Conservation (phyloP, 108 stramenopile genomes). For the Skeletonema marinoi region DNA sequence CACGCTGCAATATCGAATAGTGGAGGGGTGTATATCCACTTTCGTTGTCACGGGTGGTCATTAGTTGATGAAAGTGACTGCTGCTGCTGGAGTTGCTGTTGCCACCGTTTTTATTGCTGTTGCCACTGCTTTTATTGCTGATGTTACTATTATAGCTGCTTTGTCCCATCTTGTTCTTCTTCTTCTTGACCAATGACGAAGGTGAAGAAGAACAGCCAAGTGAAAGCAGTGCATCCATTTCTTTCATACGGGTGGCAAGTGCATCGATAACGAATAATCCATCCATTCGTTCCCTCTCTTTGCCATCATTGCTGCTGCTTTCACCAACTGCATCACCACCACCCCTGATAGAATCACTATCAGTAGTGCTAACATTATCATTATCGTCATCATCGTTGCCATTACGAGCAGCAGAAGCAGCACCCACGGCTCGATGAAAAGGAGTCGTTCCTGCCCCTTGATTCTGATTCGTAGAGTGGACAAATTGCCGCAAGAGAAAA, state of each 20-base stretch:
- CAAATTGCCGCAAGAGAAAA: too few relatives aligned
- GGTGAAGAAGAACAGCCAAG: too few relatives aligned
- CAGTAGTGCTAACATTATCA: too few relatives aligned
- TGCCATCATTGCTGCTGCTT: too few relatives aligned
- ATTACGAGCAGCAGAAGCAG: too few relatives aligned
- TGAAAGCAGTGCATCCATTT: not conserved
- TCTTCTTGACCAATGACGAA: too few relatives aligned
- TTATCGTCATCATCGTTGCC: too few relatives aligned
- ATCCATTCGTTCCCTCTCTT: not conserved
- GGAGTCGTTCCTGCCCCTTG: too few relatives aligned
- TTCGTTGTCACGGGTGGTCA: not conserved
- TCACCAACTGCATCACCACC: too few relatives aligned
- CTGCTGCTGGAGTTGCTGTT: not conserved
- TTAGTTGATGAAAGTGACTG: not conserved
- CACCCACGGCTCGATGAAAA: too few relatives aligned
- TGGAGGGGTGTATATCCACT: constrained; percentile 2
- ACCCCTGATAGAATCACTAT: too few relatives aligned
- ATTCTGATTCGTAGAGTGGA: too few relatives aligned
- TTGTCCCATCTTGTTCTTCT: not conserved
- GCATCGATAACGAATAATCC: not conserved
- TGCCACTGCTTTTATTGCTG: not conserved
- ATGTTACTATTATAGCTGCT: not conserved
- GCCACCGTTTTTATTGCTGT: not conserved
- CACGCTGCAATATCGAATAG: not conserved
- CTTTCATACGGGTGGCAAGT: not conserved